Evolutionary conservation across 306 rosid genomes (phyloP), one percentile per base, ranked within the genome.

Genomic region (Pyrus communis): DNA sequence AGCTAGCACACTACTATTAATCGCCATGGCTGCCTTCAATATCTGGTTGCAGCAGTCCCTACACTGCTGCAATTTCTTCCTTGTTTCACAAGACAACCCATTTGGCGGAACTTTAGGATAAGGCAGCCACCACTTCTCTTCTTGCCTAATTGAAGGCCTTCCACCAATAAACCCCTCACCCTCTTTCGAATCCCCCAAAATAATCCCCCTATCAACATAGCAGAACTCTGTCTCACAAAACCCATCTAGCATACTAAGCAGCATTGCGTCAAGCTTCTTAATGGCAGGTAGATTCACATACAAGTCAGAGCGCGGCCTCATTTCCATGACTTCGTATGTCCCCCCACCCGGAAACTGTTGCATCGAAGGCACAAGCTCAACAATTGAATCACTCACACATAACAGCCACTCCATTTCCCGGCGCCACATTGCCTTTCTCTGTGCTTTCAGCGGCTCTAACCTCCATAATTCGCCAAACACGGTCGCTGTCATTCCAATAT

Each of bases 81-180:
- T 85, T 18, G 87, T 82, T 63, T 85, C 93, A 70, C 81, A 90
- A 0, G 88, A 87, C 85, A 94, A 75, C 25, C 97, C 98, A 80
- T 79, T 84, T 3, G 93, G 87, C 0, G 90, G 97, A 75, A 94
- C 86, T 85, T 94, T 94, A 3, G 98, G 98, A 75, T 89, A 88
- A 6, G 98, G 98, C 74, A 94, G 91, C 98, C 98, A 94, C 98
- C 98, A 94, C 79, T 94, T 94, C 81, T 91, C 98, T 77, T 94
- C 98, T 69, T 94, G 98, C 88, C 98, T 81, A 66, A 91, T 85
- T 10, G 97, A 94, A 79, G 93, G 97, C 82, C 97, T 90, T 55
- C 91, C 93, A 81, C 76, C 82, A 61, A 77, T 28, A 43, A 78
- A 85, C 3, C 75, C 86, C 12, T 88, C 90, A 73, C 88, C 81